These are phyloP conservation scores for Scedosporium boydii DNA, from an alignment of 2,329 filamentous ascomycete species.

Conservation along the genomic window DNA sequence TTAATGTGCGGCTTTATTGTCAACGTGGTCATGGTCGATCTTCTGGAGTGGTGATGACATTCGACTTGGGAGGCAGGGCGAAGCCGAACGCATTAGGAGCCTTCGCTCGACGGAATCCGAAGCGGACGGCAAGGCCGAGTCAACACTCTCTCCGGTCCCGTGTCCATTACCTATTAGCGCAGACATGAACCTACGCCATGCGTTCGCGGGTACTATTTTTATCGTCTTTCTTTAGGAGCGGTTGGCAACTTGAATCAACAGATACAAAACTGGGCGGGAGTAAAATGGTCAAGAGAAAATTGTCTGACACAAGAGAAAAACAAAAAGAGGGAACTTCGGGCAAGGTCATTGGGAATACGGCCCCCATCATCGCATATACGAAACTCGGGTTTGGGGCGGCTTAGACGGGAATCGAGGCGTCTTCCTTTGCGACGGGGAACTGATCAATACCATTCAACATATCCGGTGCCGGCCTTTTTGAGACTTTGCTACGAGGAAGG, in stretches of 20 bases:
- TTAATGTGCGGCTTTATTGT: neutral
- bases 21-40: neutral
- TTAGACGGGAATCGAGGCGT: neutral
- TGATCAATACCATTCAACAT: neutral
- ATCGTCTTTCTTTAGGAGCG: neutral
- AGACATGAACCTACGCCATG: no score
- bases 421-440: neutral
- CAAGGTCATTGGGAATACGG: neutral
- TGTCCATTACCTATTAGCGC: no score
- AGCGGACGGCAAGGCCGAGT: no score
- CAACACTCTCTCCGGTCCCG: no score
- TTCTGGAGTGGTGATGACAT: neutral
- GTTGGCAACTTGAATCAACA: neutral
- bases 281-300: neutral
- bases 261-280: neutral
- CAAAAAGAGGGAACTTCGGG: neutral
- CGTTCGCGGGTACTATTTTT: no score
- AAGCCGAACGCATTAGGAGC: no score
- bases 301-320: neutral
- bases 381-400: neutral
- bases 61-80: no score
- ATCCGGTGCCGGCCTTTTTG: neutral
- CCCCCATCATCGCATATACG: neutral
- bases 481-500: neutral
- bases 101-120: no score